Base-by-base conservation (phyloP, 768 basidiomycete genomes). In the Termitomyces sp. region DNA sequence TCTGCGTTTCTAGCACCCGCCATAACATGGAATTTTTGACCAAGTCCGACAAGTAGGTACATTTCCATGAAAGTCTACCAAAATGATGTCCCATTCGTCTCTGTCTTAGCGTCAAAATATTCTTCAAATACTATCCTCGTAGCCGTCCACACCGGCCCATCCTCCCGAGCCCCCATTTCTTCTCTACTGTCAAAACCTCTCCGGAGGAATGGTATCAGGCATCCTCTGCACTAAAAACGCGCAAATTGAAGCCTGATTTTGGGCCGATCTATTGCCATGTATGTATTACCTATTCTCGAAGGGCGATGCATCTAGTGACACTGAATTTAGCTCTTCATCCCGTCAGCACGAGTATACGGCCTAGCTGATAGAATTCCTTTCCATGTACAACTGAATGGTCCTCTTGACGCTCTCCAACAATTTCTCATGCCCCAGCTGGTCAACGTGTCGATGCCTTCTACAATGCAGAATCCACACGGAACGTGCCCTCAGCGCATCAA, bases 191-290 rank as follows among this genome's bases (percentile, higher is more conserved):
- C 59, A 89, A 89, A 69, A 74, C 78, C 0, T 75, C 79, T 4
- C 87, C 88, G 8, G 88, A 88, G 67, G 88, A 89, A 68, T 90
- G 86, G 86, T 76, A 72, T 67, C 87, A 81, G 69, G 78, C 67
- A 7, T 71, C 75, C 12, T 77, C 79, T 34, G 69, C 69, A n/a
- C 68, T 88, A 66, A 70, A 76, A 48, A 74, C 76, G 34, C 73
- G 77, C 17, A 63, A 68, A 20, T 65, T 67, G 6, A 73, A 49
- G 20, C 37, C 77, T 1, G 61, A 66, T 10, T 55, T 79, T 20
- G 69, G 73, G 15, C 79, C 81, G 17, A 71, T 83, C 4, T 71
- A 83, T 59, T 78, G 79, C 65, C 80, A 86, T 65, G 87, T 87
- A 72, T 66, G 82, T 74, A 56, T 34, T 10, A 43, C 31, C 3